Conservation (phyloP, 805 yeast species). For the Kodamaea neixiangensis region DNA sequence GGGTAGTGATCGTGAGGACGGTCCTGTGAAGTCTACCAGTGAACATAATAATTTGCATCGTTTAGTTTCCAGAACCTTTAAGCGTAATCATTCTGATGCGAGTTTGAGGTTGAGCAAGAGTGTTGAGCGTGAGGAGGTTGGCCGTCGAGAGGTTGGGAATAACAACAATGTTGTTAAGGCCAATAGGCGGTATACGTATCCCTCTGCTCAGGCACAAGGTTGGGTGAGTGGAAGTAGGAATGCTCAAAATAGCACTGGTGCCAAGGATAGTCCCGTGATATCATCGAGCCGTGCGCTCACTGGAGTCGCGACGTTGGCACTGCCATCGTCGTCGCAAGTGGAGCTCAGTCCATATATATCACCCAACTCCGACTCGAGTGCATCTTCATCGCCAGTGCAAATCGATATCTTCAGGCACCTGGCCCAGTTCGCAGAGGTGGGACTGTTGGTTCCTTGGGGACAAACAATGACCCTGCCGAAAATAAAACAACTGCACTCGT, state of each 20-base stretch:
- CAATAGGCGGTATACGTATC: slow-evolving; percentile 5
- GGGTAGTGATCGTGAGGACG: not conserved
- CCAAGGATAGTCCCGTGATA: not conserved
- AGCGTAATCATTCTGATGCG: slow-evolving; percentile 6
- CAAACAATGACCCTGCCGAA: not conserved
- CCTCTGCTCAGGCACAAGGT: not conserved
- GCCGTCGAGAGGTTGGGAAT: not conserved
- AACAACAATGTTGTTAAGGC: not conserved
- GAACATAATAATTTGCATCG: slow-evolving; percentile 7
- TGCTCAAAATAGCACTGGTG: no score
- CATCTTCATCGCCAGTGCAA: not conserved
- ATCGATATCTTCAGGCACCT: not conserved
- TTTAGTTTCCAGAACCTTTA: slow-evolving; percentile 1
- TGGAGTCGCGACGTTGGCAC: not conserved
- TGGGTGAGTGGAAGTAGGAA: no score
- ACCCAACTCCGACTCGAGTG: not conserved
- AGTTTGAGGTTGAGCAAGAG: not conserved
- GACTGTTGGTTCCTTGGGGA: slow-evolving; percentile 1
- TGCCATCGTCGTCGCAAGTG: not conserved
- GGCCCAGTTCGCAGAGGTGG: not conserved
- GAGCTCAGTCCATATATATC: not conserved
- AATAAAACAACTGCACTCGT: not conserved
- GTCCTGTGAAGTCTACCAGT: not conserved
- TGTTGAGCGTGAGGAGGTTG: not conserved
- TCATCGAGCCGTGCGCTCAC: slow-evolving; percentile 8